These are phyloP conservation scores for Calophaca sinica DNA, from an alignment of 306 rosid genomes.

Conservation along the genomic window DNA sequence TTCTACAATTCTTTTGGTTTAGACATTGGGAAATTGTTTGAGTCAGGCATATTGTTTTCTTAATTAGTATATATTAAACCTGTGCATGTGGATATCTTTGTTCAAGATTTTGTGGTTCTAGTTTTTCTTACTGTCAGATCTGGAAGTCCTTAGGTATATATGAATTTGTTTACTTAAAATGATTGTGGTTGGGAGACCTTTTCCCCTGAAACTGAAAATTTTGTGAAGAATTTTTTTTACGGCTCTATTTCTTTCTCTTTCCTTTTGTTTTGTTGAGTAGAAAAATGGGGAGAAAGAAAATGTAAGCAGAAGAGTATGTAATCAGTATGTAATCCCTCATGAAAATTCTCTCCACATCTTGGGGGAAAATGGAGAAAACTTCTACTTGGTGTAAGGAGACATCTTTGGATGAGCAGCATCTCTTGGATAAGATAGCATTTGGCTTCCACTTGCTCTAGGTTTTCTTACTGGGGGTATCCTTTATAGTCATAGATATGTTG, in stretches of 20 bases:
- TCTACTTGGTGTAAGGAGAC: background rate
- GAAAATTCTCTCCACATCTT: background rate
- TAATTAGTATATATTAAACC: background rate
- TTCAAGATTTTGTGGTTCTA: constrained; percentile 16
- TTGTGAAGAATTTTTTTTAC: background rate
- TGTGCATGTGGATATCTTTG: constrained; percentile 17
- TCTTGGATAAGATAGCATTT: background rate
- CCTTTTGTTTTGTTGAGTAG: background rate
- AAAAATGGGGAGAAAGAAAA: background rate
- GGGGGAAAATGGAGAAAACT: background rate
- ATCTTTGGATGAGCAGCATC: background rate
- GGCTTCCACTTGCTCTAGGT: background rate
- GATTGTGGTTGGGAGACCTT: no score
- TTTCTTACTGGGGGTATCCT: background rate
- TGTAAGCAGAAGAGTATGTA: background rate
- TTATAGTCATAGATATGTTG: background rate
- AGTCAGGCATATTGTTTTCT: background rate
- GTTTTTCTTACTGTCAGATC: constrained; percentile 1
- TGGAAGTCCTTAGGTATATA: constrained; percentile 3
- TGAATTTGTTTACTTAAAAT: no score
- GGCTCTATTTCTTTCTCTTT: background rate
- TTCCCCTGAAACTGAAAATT: no score
- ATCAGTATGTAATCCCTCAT: background rate
- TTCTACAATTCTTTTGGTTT: background rate
- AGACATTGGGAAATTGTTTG: background rate